Evolutionary conservation across 345 rosid species (phyloP).

Genomic region (Kandelia obovata): DNA sequence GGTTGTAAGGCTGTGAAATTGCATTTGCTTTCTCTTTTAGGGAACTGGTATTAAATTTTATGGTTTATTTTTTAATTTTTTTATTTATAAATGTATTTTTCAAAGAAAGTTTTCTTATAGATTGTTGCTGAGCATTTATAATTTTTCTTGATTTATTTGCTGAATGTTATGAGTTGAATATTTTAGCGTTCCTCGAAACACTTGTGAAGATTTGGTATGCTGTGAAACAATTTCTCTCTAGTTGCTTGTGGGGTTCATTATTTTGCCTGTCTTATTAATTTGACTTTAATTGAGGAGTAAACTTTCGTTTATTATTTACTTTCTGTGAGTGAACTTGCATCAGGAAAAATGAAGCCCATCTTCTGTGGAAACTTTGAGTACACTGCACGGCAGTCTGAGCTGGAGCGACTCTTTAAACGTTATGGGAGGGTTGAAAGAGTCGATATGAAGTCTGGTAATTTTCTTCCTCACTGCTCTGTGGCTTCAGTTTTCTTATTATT

Average conservation of each 20-base stretch:
- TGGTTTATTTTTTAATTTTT: too few species aligned
- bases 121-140: too few species aligned
- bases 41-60: too few species aligned
- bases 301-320: background rate
- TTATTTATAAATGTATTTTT: too few species aligned
- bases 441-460: constrained; percentile 93
- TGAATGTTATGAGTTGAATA: too few species aligned
- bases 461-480: background rate
- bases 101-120: too few species aligned
- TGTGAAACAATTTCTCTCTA: too few species aligned
- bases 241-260: background rate
- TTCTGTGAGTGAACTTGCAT: background rate
- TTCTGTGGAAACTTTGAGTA: constrained; percentile 95
- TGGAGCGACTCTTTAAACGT: constrained; percentile 78
- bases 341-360: constrained; percentile 61
- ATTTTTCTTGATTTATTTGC: too few species aligned
- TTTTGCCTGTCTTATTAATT: too few species aligned
- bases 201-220: too few species aligned
- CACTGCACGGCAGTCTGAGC: constrained; percentile 78
- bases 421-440: constrained; percentile 87
- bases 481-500: background rate
- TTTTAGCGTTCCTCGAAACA: too few species aligned
- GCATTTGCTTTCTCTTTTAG: too few species aligned
- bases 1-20: background rate
- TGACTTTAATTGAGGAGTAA: background rate